These are phyloP conservation scores for Colletotrichum sp. DNA, from an alignment of 2,329 filamentous ascomycete genomes.

Conservation along the genomic window DNA sequence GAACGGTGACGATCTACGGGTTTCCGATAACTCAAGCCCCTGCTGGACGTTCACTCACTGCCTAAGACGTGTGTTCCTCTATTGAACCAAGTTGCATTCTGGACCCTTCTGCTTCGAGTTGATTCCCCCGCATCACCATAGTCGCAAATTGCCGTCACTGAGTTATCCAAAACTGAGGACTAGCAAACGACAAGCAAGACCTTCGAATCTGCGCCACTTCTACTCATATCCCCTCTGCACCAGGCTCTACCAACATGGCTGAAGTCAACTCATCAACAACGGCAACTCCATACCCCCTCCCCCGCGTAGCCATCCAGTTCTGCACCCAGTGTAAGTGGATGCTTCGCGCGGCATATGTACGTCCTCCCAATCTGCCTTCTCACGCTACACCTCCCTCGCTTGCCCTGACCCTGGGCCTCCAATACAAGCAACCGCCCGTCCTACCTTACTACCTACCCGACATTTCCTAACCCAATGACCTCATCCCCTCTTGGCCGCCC, in stretches of 20 bases:
- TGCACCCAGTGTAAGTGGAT: constrained; percentile 97
- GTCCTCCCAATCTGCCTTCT: constrained; percentile 28
- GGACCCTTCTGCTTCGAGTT: not conserved
- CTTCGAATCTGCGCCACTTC: not conserved
- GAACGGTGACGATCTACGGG: not conserved
- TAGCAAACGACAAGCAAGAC: not conserved
- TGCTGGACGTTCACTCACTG: not conserved
- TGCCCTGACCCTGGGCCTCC: not conserved
- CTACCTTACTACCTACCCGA: not conserved
- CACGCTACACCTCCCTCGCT: not conserved
- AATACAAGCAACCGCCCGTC: not conserved
- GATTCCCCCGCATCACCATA: not conserved
- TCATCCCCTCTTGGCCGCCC: not conserved
- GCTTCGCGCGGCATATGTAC: constrained; percentile 83
- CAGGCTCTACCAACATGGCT: not conserved
- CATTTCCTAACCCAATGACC: not conserved
- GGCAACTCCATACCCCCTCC: constrained; percentile 46
- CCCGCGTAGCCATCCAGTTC: constrained; percentile 85
- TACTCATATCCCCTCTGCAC: not conserved
- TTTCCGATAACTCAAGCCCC: not conserved
- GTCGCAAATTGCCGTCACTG: not conserved
- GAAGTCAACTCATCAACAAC: not conserved
- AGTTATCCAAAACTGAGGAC: not conserved
- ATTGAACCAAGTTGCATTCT: not conserved
- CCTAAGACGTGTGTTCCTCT: not conserved